phyloP scores from a whole-genome alignment of 495 filamentous ascomycete genomes.

The Penicillium manginii region DNA sequence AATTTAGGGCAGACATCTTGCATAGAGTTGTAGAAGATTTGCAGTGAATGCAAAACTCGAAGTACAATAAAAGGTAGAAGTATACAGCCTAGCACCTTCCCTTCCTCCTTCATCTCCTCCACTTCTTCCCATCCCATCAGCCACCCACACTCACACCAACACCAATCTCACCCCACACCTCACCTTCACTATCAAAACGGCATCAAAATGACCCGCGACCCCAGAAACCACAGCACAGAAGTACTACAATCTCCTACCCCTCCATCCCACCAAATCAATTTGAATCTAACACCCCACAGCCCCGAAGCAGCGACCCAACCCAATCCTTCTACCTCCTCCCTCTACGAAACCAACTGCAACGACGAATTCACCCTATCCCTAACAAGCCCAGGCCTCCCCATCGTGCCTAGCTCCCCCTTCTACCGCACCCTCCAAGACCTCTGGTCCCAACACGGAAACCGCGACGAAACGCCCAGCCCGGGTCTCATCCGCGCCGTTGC shows the following conservation, averaged over 20 bases:
- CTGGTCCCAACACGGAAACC: background rate
- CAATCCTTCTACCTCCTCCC: background rate
- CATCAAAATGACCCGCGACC: too few species aligned
- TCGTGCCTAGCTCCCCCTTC: slow-evolving; percentile 1
- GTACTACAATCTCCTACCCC: background rate
- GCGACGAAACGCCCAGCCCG: background rate
- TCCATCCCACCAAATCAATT: background rate
- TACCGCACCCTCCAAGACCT: slow-evolving; percentile 3
- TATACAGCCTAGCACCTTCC: too few species aligned
- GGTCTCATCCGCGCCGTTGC: background rate
- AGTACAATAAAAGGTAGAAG: too few species aligned
- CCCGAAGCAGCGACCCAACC: background rate
- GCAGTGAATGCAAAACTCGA: too few species aligned
- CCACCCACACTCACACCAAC: too few species aligned
- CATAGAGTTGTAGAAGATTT: too few species aligned
- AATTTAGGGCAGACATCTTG: too few species aligned
- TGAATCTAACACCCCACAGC: background rate
- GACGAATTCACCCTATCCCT: background rate
- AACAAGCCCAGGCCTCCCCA: background rate
- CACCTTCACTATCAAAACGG: too few species aligned
- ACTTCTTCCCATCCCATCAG: too few species aligned
- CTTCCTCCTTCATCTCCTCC: too few species aligned
- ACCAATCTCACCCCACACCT: too few species aligned
- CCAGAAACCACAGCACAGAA: background rate
- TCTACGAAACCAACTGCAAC: background rate